phyloP scores from a whole-genome alignment of 2,329 filamentous ascomycete species.

The Pseudopyricularia javanii region DNA sequence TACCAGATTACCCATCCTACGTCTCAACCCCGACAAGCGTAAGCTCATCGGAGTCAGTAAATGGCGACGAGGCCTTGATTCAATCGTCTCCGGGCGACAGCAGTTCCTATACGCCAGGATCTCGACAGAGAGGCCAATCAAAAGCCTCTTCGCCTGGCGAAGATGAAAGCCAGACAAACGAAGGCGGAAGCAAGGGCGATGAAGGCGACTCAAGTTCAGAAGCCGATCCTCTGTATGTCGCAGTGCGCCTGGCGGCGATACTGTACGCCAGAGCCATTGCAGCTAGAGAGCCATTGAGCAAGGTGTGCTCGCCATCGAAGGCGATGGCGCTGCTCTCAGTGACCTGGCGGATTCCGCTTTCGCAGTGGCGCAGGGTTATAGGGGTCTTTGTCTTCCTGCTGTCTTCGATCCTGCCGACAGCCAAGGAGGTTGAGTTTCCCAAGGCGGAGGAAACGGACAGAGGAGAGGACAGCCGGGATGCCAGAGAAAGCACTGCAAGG shows the following conservation, averaged over 20 bases:
- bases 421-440: conserved; percentile 7
- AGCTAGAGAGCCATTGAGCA: conserved; percentile 22
- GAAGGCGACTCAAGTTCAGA: conserved; percentile 25
- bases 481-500: not conserved
- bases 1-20: conserved; percentile 8
- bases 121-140: not conserved
- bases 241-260: conserved; percentile 29
- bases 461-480: not conserved
- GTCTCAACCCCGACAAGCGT: not conserved
- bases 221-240: conserved; percentile 32
- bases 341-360: conserved; percentile 27
- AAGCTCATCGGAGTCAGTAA: not conserved
- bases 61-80: not conserved
- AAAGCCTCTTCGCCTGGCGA: not conserved
- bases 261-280: conserved; percentile 33
- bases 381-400: conserved; percentile 31
- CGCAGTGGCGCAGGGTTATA: conserved; percentile 26
- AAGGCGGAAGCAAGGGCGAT: conserved; percentile 8
- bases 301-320: conserved; percentile 22
- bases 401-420: conserved; percentile 24
- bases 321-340: conserved; percentile 26
- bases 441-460: not conserved
- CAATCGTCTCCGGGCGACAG: conserved; percentile 16
- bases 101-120: conserved; percentile 10
- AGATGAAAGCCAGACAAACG: not conserved